Evolutionary conservation across 1,284 basidiomycete genomes (phyloP), one percentile per base, ranked within the genome.

Genomic region (Microstroma glucosiphilum): DNA sequence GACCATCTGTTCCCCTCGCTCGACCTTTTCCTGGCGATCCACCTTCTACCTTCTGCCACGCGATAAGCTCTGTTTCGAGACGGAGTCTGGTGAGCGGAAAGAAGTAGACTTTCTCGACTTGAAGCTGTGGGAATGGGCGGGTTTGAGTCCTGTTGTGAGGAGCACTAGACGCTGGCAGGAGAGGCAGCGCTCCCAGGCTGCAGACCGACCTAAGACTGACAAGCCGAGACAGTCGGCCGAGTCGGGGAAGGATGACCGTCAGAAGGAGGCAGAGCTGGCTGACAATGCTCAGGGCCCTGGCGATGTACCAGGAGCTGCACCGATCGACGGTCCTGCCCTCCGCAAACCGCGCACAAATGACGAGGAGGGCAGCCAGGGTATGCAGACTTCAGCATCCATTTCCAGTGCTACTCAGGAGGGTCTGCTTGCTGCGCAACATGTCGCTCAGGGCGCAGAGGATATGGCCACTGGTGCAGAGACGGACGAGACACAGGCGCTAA

Each of bases 31-130:
- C 43, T 78, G 77, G 65, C 62, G 79, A 17, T 70, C 67, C 53
- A 70, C 68, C 30, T 80, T 79, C 59, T 79, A 79, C 59, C 69
- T 80, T 37, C 61, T 80, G 1, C 78, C 78, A 6, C 57, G 64
- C 13, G 60, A 73, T 30, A 56, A 63, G 2, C 26, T 66, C 17
- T 73, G 71, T 30, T 73, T 73, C 51, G 69, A 73, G 26, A 57
- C 61, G 48, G 60, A 68, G 46, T 58, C 58, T 51, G 60, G 61
- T 8, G 13, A 40, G 9, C 65, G 61, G n/a, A 69, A 62, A 25
- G 66, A 73, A 53, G 55, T 72, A 2, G 70, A 73, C 57, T 73
- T 72, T 51, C 23, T 72, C 30, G 68, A 72, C 58, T 53, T 63
- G 0, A 60, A 66, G 23, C 60, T 62, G 1, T 73, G 71, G 71